phyloP scores from a whole-genome alignment of 352 stramenopile genomes.

The Plasmopara muralis region DNA sequence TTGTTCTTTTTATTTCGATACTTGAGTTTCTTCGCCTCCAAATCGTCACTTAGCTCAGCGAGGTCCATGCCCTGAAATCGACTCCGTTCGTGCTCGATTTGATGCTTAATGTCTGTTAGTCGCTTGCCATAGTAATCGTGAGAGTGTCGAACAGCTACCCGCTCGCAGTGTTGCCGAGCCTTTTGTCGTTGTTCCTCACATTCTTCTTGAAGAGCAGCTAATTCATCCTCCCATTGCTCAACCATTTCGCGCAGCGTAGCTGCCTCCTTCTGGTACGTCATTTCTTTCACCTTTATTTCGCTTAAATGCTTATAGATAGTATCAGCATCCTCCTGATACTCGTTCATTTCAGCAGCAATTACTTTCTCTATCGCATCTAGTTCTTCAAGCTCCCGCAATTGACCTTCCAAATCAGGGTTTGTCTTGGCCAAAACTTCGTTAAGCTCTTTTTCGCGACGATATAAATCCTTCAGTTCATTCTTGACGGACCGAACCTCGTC shows the following conservation, averaged over 20 bases:
- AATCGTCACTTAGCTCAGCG: constrained; percentile 60
- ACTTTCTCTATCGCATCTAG: constrained; percentile 16
- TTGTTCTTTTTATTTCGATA: constrained; percentile 58
- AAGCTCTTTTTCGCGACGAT: constrained; percentile 36
- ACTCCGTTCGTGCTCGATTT: constrained; percentile 67
- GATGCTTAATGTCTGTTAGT: constrained; percentile 68
- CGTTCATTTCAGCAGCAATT: constrained; percentile 30
- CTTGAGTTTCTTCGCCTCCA: constrained; percentile 69
- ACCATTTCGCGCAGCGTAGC: constrained; percentile 39
- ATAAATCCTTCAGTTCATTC: constrained; percentile 29
- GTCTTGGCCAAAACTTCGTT: constrained; percentile 37
- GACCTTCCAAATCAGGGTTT: constrained; percentile 43
- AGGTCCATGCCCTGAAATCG: constrained; percentile 82
- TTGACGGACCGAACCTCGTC: constrained; percentile 40
- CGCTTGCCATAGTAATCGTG: constrained; percentile 79
- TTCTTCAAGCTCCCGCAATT: constrained; percentile 40
- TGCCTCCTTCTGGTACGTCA: constrained; percentile 54
- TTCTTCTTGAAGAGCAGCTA: constrained; percentile 43
- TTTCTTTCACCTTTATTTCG: constrained; percentile 61
- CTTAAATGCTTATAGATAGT: constrained; percentile 68
- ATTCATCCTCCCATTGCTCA: constrained; percentile 40
- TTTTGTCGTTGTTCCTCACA: constrained; percentile 57
- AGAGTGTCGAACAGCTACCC: constrained; percentile 49
- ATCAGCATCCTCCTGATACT: constrained; percentile 58
- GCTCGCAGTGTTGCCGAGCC: constrained; percentile 54